Evolutionary conservation across 2,329 filamentous ascomycete genomes (phyloP).

Genomic region (Canariomyces notabilis): DNA sequence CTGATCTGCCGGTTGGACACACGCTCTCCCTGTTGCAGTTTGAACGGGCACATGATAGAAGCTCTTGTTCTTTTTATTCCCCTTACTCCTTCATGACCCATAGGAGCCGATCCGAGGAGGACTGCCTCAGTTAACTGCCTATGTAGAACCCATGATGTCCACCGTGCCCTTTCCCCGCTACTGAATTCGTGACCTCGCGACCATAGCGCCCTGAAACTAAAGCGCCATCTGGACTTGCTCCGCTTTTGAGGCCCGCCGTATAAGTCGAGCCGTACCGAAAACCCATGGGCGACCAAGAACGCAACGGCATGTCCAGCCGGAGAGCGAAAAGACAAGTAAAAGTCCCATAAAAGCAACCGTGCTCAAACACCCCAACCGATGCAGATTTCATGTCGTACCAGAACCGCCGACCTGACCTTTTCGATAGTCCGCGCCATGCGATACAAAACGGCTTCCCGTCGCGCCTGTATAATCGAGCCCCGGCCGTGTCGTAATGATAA

Average conservation of each 20-base stretch:
- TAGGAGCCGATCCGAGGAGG: too few relatives aligned
- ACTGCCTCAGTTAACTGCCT: too few relatives aligned
- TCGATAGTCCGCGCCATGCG: constrained; percentile 4
- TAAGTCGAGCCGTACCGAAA: constrained; percentile 2
- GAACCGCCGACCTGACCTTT: constrained; percentile 3
- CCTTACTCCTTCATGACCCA: too few relatives aligned
- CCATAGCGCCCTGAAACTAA: too few relatives aligned
- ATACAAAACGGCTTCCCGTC: constrained; percentile 13
- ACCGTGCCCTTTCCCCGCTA: too few relatives aligned
- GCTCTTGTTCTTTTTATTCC: too few relatives aligned
- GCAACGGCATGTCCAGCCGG: constrained; percentile 1
- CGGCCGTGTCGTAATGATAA: constrained; percentile 7
- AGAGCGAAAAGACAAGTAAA: constrained; percentile 8
- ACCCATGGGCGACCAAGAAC: neutral
- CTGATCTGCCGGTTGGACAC: too few relatives aligned
- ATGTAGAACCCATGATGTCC: too few relatives aligned
- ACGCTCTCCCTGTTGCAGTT: too few relatives aligned
- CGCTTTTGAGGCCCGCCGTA: neutral
- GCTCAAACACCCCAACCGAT: constrained; percentile 26
- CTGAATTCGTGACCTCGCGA: too few relatives aligned
- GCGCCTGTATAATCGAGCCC: neutral
- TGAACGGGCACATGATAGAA: too few relatives aligned
- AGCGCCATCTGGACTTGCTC: too few relatives aligned
- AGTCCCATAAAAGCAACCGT: constrained; percentile 6
- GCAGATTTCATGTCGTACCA: constrained; percentile 24